Base-by-base conservation (phyloP, 2,329 filamentous ascomycete species). In the Fusarium avenaceum region DNA sequence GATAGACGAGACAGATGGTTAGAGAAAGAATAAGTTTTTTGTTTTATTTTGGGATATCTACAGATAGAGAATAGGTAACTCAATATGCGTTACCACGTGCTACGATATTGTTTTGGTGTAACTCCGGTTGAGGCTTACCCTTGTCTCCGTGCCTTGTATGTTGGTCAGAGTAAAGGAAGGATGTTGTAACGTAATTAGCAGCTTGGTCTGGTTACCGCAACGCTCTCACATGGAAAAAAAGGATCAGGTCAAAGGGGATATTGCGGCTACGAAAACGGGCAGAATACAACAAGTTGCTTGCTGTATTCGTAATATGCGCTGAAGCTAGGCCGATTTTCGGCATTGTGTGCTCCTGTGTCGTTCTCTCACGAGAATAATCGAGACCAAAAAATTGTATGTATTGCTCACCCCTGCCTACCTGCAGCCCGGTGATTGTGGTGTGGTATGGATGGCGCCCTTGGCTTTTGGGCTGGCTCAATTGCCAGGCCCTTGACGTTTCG, bases 401-500 rank as follows among this genome's bases (percentile, higher is more conserved):
- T 38, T n/a, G 8, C 15, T 38, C 52, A 53, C 54, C 47, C 46
- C 54, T 53, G 40, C 46, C 54, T 53, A 50, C 55, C 35, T 7
- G 15, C n/a, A 22, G 26, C 48, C 38, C 38, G 26, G 26, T 51
- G 48, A 51, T 51, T 33, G 26, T 51, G 48, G 48, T 49, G 46
- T 44, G 49, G 49, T 52, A 20, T 33, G 47, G 22, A 22, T 30
- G 54, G 22, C 15, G 33, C 24, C 26, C 42, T 51, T 55, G 30
- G 46, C 58, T 57, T 35, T 38, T 48, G 44, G 20, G 47, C 40
- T 49, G 56, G 40, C 59, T 39, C 24, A 39, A 30, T 40, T 39
- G 28, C 39, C 48, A 39, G 33, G 44, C 60, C 68, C 57, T 71
- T 71, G 70, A 67, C 71, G 71, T 73, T 72, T 73, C 71, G 71